Percentiles rank a stretch among this genome's conserved stretches.
Conservation (phyloP, 768 basidiomycete species). For the Hortiboletus campestris region DNA sequence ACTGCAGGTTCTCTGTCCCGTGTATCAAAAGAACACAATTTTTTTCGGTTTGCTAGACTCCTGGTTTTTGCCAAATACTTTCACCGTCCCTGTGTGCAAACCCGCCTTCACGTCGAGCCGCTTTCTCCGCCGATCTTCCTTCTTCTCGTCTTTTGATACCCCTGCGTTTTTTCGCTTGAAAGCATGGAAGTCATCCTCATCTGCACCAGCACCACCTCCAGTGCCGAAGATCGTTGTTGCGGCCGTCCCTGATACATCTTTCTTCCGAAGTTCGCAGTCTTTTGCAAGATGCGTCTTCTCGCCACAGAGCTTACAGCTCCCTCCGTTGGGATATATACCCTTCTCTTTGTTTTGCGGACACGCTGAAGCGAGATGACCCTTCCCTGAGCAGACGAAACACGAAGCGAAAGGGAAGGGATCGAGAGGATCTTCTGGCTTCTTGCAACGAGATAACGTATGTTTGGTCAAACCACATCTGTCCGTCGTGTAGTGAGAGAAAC, state of each 20-base stretch:
- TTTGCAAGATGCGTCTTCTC: slow-evolving; percentile 83
- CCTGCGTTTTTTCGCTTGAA: slow-evolving; percentile 64
- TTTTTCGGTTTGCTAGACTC: slow-evolving; percentile 38
- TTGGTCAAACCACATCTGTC: slow-evolving; percentile 75
- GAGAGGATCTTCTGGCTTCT: slow-evolving; percentile 53
- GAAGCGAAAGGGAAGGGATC: slow-evolving; percentile 84
- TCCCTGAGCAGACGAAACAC: slow-evolving; percentile 85
- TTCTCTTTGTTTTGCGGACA: slow-evolving; percentile 79
- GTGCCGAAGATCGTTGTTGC: slow-evolving; percentile 26
- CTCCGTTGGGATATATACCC: slow-evolving; percentile 90
- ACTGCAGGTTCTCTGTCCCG: background rate
- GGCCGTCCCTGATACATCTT: slow-evolving; percentile 41
- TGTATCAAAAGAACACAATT: slow-evolving; percentile 45
- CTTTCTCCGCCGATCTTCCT: slow-evolving; percentile 42
- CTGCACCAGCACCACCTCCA: slow-evolving; percentile 65
- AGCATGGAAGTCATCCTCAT: slow-evolving; percentile 93
- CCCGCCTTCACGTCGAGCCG: slow-evolving; percentile 43
- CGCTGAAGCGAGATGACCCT: slow-evolving; percentile 80
- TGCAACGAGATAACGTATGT: slow-evolving; percentile 81
- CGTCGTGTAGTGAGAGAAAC: background rate
- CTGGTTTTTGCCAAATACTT: slow-evolving; percentile 31
- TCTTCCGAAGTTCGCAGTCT: slow-evolving; percentile 68
- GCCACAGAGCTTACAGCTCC: slow-evolving; percentile 85
- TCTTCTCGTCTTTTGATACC: slow-evolving; percentile 59
- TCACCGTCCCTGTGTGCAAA: slow-evolving; percentile 40